Evolutionary conservation across 345 rosid species (phyloP).

Genomic region (Aquilaria sinensis): DNA sequence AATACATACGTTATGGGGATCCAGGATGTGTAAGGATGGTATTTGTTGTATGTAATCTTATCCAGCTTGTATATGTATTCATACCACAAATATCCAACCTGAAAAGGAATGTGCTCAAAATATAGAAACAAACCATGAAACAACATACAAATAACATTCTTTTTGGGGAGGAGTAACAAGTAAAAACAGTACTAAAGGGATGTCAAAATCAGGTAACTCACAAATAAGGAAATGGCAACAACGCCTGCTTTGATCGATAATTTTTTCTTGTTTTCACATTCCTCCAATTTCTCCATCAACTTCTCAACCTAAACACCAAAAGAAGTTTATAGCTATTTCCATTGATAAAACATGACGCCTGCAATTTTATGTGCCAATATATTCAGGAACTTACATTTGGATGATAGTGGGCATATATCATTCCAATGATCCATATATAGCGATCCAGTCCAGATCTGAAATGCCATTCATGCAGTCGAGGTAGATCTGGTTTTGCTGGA

Average conservation of each 20-base stretch:
- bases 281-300: constrained; percentile 98
- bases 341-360: constrained; percentile 9
- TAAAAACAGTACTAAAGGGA: not conserved
- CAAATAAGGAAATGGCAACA: constrained; percentile 43
- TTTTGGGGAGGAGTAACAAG: not conserved
- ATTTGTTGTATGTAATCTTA: constrained; percentile 84
- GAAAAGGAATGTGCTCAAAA: constrained; percentile 11
- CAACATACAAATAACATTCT: not conserved
- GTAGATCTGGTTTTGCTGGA: constrained; percentile 88
- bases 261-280: constrained; percentile 68
- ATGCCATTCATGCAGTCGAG: constrained; percentile 87
- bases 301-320: constrained; percentile 65
- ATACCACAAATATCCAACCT: constrained; percentile 96
- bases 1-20: constrained; percentile 90
- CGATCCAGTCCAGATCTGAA: constrained; percentile 99
- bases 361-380: not conserved
- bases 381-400: constrained; percentile 57
- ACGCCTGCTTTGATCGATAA: constrained; percentile 55
- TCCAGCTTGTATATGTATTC: constrained; percentile 90
- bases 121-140: not conserved
- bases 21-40: constrained; percentile 98
- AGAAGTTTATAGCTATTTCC: constrained; percentile 15
- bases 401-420: constrained; percentile 93
- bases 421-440: constrained; percentile 93
- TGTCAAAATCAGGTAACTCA: constrained; percentile 33